Base-by-base conservation (phyloP, 2,329 filamentous ascomycete species). In the Berkeleyomyces rouxiae region DNA sequence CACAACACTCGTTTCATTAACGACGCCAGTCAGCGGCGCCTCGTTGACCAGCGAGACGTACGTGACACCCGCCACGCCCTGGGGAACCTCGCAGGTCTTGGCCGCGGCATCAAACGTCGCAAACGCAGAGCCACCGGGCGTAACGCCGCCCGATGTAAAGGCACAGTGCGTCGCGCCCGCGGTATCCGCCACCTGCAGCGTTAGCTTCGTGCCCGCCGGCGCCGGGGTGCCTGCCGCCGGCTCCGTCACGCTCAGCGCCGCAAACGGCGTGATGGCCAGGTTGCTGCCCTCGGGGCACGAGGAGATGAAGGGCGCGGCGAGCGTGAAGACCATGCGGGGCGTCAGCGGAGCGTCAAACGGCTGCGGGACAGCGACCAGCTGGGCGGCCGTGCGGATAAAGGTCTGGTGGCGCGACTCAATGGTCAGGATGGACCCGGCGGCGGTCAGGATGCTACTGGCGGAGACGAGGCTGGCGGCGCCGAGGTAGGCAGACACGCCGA, bases 321-420 rank as follows among this genome's bases (percentile, higher is more conserved):
- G 79, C 44, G 85, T 85, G 77, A 88, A 89, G 72, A 89, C 82
- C 66, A 83, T 81, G 67, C 81, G 79, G 66, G 85, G 82, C 39
- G 81, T 80, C 10, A 90, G 82, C 1, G 86, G 78, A 0, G 83
- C 84, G 71, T 89, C 86, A 69, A 90, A 87, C 36, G 85, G 79
- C 69, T 82, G 81, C 3, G 87, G 83, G 3, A 87, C 79, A 61
- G 85, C 81, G 63, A 80, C 74, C 62, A 77, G 75, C 64, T 79
- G 77, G 23, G 78, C 75, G 46, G 81, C 82, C 64, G 78, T 74
- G 66, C 86, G 83, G 72, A 90, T 82, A 72, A 87, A 84, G 65
- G 84, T 84, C 73, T 88, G 84, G 74, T 90, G 87, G 64, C 87
- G 80, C 37, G 85, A 79, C 74, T 90, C 87, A 65, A 88, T 79